Evolutionary conservation across 1,139 yeast genomes (phyloP), one percentile per base, ranked within the genome.

Genomic region (Geotrichum histeridarum): DNA sequence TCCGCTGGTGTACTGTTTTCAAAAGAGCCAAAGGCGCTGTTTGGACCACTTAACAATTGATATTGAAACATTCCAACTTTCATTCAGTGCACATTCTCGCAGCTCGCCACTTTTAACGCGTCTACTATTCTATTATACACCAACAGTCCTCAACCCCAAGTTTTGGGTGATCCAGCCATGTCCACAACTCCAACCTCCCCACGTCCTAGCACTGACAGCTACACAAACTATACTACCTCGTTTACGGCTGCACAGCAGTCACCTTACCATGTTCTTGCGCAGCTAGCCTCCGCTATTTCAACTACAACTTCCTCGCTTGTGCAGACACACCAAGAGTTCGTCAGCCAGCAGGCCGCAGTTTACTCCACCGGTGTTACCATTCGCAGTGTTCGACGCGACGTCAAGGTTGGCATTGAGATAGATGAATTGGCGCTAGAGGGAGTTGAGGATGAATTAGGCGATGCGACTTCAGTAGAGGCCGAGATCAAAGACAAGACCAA

Each of bases 361-460:
- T 58, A 50, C 46, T 46, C 48, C 35, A 53, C 59, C 1, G 63
- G 61, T 11, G 27, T 48, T 30, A 42, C 37, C 8, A 35, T 60
- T 5, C 58, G 51, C 18, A 15, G 43, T 1, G 41, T 54, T 22
- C 42, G 53, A 39, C 43, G 43, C 8, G 54, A 56, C 18, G 57
- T 57, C 11, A 48, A 54, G 30, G 43, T 45, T 6, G 61, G 61
- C 14, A 37, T 54, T 6, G 51, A 53, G 42, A 35, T 55, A 35
- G 55, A 53, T 22, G 32, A 49, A 22, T 51, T 56, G 5, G 48
- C 38, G 12, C 43, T 48, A 12, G 42, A 15, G 14, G 37, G n/a
- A 8, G 42, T 5, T 17, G 45, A 32, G 6, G 46, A 14, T 9
- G 36, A n/a, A 8, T 11, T 2, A 7, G 37, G 12, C 18, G 12